Evolutionary conservation across 2,329 filamentous ascomycete species (phyloP).

Genomic region (Mycocentrospora acerina): DNA sequence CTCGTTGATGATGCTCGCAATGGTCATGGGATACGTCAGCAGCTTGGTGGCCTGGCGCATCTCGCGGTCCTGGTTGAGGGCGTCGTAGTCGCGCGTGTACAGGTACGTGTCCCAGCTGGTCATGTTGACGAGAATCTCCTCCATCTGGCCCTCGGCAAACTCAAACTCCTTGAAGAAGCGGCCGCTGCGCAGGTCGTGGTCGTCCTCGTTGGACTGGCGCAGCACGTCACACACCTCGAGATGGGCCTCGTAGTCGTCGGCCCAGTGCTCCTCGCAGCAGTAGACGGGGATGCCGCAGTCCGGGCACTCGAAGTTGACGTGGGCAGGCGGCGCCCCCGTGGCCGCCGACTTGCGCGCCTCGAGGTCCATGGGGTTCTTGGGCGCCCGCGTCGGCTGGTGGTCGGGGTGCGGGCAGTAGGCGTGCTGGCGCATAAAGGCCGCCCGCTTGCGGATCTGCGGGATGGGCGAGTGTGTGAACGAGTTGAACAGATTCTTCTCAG

Average conservation of each 20-base stretch:
- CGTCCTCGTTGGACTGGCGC: conserved; percentile 93
- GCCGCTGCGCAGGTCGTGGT: conserved; percentile 89
- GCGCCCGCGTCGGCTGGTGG: conserved; percentile 73
- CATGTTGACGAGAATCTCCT: conserved; percentile 93
- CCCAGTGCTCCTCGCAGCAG: conserved; percentile 93
- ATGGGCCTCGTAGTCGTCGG: conserved; percentile 91
- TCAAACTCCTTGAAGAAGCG: conserved; percentile 92
- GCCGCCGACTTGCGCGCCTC: conserved; percentile 60
- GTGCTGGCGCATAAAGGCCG: conserved; percentile 88
- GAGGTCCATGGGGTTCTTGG: conserved; percentile 64
- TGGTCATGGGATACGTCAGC: conserved; percentile 88
- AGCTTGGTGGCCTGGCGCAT: conserved; percentile 92
- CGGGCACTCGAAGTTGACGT: conserved; percentile 92
- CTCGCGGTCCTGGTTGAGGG: conserved; percentile 84
- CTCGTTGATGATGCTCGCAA: conserved; percentile 90
- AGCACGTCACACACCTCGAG: conserved; percentile 89
- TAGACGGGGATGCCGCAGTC: conserved; percentile 94
- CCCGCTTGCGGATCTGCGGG: conserved; percentile 81
- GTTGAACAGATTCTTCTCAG: conserved; percentile 86
- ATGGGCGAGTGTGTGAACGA: conserved; percentile 87
- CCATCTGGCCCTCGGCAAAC: conserved; percentile 85
- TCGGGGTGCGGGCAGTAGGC: conserved; percentile 90
- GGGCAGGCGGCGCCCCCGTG: conserved; percentile 66
- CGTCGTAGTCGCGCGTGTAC: conserved; percentile 87
- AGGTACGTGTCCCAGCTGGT: conserved; percentile 98